Conservation (phyloP, 2,329 filamentous ascomycete genomes). For the Aspergillus hiratsukae region DNA sequence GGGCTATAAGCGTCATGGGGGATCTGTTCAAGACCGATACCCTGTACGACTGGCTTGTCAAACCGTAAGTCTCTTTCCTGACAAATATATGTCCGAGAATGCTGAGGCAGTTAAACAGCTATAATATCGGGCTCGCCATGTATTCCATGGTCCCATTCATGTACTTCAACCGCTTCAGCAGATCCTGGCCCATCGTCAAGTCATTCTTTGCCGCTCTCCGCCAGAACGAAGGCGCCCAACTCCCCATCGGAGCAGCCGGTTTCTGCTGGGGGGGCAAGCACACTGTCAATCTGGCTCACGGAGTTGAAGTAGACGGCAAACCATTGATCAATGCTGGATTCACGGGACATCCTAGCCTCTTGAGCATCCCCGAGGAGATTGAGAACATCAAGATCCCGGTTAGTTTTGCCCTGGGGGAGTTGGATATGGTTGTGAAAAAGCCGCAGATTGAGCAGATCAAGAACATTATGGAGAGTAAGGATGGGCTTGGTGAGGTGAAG, state of each 20-base stretch:
- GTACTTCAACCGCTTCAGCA: slow-evolving; percentile 19
- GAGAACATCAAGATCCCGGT: slow-evolving; percentile 21
- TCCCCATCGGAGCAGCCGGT: slow-evolving; percentile 52
- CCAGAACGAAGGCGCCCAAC: slow-evolving; percentile 23
- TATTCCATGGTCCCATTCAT: slow-evolving; percentile 19
- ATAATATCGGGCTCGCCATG: slow-evolving; percentile 9
- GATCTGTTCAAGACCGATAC: slow-evolving; percentile 4
- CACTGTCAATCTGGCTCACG: slow-evolving; percentile 46
- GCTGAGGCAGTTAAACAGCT: slow-evolving; percentile 6
- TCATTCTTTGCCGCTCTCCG: slow-evolving; percentile 37
- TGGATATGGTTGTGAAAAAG: slow-evolving; percentile 17
- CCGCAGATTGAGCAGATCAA: slow-evolving; percentile 20
- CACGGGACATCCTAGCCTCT: slow-evolving; percentile 49
- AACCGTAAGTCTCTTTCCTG: slow-evolving; percentile 12
- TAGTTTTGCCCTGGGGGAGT: slow-evolving; percentile 21
- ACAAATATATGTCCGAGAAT: not conserved
- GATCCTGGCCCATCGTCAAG: slow-evolving; percentile 33
- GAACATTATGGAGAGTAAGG: slow-evolving; percentile 15
- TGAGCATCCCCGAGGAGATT: slow-evolving; percentile 48
- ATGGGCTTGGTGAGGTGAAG: slow-evolving; percentile 16
- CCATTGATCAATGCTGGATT: slow-evolving; percentile 50
- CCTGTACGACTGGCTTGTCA: slow-evolving; percentile 12
- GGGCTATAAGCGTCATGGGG: slow-evolving; percentile 5
- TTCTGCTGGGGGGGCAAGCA: slow-evolving; percentile 63
- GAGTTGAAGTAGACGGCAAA: slow-evolving; percentile 21